These are phyloP conservation scores for Russula emetica DNA, from an alignment of 768 basidiomycete species.

Conservation along the genomic window DNA sequence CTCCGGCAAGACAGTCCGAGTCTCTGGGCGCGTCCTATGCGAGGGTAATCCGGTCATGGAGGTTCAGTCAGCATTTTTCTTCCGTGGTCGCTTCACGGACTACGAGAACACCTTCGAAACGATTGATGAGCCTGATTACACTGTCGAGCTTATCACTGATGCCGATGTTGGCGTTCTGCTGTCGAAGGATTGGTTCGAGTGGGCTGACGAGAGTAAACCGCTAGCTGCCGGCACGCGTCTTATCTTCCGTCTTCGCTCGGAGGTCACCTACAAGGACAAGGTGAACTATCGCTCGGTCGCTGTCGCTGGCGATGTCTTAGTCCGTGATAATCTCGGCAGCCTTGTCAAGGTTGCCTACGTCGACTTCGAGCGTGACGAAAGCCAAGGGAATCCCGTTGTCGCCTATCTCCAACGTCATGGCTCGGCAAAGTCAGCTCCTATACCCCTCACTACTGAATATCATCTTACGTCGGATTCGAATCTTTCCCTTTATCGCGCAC, in stretches of 20 bases:
- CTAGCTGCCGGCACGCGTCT: conserved; percentile 77
- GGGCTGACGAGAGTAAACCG: conserved; percentile 79
- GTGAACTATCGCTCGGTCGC: conserved; percentile 73
- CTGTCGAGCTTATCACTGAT: conserved; percentile 68
- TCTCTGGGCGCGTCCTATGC: conserved; percentile 79
- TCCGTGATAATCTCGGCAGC: conserved; percentile 83
- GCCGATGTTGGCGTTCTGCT: conserved; percentile 85
- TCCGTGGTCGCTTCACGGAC: conserved; percentile 91
- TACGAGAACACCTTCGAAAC: conserved; percentile 96
- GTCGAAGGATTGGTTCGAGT: conserved; percentile 97
- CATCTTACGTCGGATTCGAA: conserved; percentile 70
- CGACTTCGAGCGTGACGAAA: conserved; percentile 81
- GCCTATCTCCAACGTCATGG: conserved; percentile 94
- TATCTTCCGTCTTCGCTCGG: conserved; percentile 84
- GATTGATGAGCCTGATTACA: conserved; percentile 83
- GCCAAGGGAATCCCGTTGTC: conserved; percentile 89
- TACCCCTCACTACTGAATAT: conserved; percentile 77
- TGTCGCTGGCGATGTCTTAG: conserved; percentile 81
- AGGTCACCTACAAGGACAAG: conserved; percentile 89
- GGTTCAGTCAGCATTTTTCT: conserved; percentile 92
- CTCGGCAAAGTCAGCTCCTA: conserved; percentile 65
- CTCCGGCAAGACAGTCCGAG: conserved; percentile 89
- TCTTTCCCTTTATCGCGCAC: conserved; percentile 69
- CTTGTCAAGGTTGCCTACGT: conserved; percentile 86
- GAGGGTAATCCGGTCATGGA: conserved; percentile 81